These are phyloP conservation scores for Veloboletus limbatus DNA, from an alignment of 1,284 basidiomycete genomes.

Conservation along the genomic window DNA sequence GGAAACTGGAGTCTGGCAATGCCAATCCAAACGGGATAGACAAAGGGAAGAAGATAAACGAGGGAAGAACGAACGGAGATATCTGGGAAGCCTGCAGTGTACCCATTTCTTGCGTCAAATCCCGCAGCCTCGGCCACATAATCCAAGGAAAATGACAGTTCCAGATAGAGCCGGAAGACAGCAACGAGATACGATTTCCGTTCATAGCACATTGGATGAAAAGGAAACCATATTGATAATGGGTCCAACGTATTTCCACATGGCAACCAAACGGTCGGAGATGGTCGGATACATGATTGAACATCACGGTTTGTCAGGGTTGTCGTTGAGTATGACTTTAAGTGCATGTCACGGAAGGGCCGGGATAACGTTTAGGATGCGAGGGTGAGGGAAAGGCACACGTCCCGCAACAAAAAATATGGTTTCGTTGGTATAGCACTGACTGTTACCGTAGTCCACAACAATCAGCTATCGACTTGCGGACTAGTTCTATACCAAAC, in stretches of 20 bases:
- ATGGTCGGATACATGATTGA: no score
- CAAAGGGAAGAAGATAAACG: no score
- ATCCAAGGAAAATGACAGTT: constrained; percentile 7
- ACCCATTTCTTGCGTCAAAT: no score
- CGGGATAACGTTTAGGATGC: background rate
- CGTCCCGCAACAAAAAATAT: background rate
- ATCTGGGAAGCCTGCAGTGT: no score
- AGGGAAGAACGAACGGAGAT: no score
- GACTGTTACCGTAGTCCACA: constrained; percentile 36
- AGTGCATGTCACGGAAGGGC: background rate
- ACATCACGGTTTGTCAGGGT: no score
- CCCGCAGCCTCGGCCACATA: constrained; percentile 13
- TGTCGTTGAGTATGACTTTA: background rate
- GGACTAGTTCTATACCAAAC: constrained; percentile 56
- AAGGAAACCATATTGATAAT: constrained; percentile 3
- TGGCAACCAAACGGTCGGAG: background rate
- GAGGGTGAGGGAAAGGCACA: background rate
- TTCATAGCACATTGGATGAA: background rate
- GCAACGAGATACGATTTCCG: background rate
- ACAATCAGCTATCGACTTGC: constrained; percentile 54
- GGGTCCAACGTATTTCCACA: background rate
- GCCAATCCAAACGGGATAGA: no score
- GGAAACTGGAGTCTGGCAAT: no score
- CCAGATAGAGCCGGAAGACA: no score
- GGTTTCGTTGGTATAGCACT: background rate